These are phyloP conservation scores for Thuja plicata DNA, from an alignment of 83 land plant genomes.

Conservation along the genomic window DNA sequence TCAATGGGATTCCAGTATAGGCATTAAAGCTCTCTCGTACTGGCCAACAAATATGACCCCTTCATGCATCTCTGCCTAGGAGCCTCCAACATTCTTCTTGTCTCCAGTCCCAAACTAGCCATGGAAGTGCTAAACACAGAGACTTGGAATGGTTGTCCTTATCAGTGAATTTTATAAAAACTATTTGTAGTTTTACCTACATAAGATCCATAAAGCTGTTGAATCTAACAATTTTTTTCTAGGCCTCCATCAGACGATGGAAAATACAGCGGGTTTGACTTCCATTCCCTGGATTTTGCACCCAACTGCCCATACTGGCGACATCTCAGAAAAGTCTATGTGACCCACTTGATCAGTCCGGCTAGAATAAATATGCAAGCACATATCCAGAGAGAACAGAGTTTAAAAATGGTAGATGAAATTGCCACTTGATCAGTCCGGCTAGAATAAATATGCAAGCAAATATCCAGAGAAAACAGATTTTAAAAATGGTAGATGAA, in stretches of 20 bases:
- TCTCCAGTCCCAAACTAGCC: conserved; percentile 10
- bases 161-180: background rate
- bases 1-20: background rate
- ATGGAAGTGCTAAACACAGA: background rate
- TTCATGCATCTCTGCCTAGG: conserved; percentile 14
- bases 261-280: conserved; percentile 33
- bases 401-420: background rate
- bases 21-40: background rate
- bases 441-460: too few relatives aligned
- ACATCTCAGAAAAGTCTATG: conserved; percentile 31
- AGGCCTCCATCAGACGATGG: conserved; percentile 30
- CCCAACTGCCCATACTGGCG: conserved; percentile 54
- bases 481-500: too few relatives aligned
- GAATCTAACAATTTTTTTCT: background rate
- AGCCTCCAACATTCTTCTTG: background rate
- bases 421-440: too few relatives aligned
- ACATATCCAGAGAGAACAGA: conserved; percentile 13
- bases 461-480: too few relatives aligned
- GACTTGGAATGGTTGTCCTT: conserved; percentile 2
- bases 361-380: conserved; percentile 23
- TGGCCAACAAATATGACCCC: conserved; percentile 7
- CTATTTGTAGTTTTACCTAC: background rate
- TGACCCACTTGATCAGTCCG: conserved; percentile 33
- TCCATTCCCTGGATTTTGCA: conserved; percentile 29
- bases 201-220: too few relatives aligned